A percentile compares a stretch with the other conserved stretches of the same genome.
These are phyloP conservation scores for Themeda triandra DNA, from an alignment of 176 grass and related monocot species.

Conservation along the genomic window DNA sequence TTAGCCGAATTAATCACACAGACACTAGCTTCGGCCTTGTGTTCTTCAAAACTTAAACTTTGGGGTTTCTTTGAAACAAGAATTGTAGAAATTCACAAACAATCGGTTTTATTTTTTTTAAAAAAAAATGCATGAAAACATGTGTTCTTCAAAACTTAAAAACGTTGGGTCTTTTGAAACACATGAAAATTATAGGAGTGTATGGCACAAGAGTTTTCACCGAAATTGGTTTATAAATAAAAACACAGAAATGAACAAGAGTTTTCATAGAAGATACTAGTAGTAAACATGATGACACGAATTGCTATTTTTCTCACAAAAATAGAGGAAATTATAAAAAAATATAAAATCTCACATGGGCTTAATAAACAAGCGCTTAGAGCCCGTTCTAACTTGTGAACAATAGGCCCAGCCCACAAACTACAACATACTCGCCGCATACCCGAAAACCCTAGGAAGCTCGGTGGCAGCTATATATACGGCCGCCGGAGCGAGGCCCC, in stretches of 20 bases:
- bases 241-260: background rate
- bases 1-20: background rate
- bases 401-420: background rate
- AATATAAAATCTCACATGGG: background rate
- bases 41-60: background rate
- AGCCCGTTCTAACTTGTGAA: background rate
- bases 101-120: background rate
- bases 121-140: too few species aligned
- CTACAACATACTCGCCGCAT: background rate
- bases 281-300: background rate
- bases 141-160: too few species aligned
- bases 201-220: background rate
- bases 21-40: background rate
- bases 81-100: background rate
- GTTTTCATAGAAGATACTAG: too few species aligned
- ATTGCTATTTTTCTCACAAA: background rate
- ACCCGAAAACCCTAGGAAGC: background rate
- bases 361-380: background rate
- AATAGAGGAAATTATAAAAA: background rate
- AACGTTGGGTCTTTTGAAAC: too few species aligned
- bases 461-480: background rate
- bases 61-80: background rate
- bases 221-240: background rate
- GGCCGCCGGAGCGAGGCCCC: background rate
- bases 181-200: background rate